These are phyloP conservation scores for Hemisphaericaspora nanyangensis DNA, from an alignment of 805 yeast species.

Conservation along the genomic window DNA sequence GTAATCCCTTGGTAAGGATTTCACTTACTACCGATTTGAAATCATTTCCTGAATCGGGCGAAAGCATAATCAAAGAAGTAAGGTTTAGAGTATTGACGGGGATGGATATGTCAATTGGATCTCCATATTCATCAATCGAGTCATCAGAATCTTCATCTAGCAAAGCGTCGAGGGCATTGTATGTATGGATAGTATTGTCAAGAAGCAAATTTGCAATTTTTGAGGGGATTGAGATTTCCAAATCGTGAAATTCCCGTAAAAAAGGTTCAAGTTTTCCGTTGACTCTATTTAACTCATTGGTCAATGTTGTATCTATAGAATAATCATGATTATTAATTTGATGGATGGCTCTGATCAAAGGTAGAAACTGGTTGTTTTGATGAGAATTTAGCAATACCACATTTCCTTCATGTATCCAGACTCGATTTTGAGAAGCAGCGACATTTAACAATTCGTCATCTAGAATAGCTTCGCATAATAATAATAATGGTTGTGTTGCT, in stretches of 20 bases:
- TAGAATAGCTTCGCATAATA: conserved; percentile 44
- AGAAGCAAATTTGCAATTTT: conserved; percentile 2
- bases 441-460: conserved; percentile 47
- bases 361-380: conserved; percentile 4
- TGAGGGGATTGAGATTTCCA: not conserved
- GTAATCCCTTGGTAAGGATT: conserved; percentile 2
- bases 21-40: conserved; percentile 1
- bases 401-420: conserved; percentile 47
- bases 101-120: conserved; percentile 1
- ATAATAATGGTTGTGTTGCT: conserved; percentile 54
- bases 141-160: not conserved
- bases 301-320: not conserved
- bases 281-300: not conserved
- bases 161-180: conserved; percentile 4
- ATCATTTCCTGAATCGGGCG: not conserved
- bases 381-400: conserved; percentile 18
- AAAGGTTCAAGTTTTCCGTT: not conserved
- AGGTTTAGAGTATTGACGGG: conserved; percentile 3
- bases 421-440: conserved; percentile 43
- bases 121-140: not conserved
- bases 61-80: not conserved
- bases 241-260: conserved; percentile 3
- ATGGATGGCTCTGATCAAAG: conserved; percentile 8
- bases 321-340: conserved; percentile 9
- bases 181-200: conserved; percentile 1